Evolutionary conservation across 2,329 filamentous ascomycete species (phyloP), one percentile per base, ranked within the genome.

Genomic region (Huntiella savannae): DNA sequence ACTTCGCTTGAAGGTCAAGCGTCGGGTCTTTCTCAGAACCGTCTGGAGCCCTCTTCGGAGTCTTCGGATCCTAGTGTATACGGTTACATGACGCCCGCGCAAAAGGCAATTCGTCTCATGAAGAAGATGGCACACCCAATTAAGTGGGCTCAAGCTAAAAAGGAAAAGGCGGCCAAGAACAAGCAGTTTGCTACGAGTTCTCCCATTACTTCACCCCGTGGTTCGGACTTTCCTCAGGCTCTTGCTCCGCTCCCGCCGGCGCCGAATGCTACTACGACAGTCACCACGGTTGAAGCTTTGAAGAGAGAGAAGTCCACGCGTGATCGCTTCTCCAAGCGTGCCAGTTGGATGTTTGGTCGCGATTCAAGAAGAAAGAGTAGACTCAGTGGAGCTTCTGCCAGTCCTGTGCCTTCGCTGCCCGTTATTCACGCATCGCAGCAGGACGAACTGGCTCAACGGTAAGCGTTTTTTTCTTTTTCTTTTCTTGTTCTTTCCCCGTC

Each of bases 51-150:
- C 15, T 46, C 48, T 16, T 32, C 46, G 28, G 47, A 38, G 28
- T 49, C 44, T 5, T 49, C 48, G 4, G 48, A 47, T 11, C 48
- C 46, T 16, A 49, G 48, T 16, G 40, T 49, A 3, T 49, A 49
- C 28, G 48, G 48, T 5, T 49, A 49, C 44, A 49, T 49, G 48
- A 49, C 48, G 15, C 48, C 48, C 4, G 44, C 44, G 36, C 48
- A 49, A 33, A 49, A 49, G 48, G 44, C 40, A 22, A 41, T 49
- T 34, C 48, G 32, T n/a, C 28, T 49, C 6, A 35, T 49, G 35
- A 49, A 49, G 36, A 49, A 46, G 48, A 40, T 47, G 22, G 40
- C 39, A 8, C 48, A 49, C 40, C 48, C 48, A 12, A 33, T 38
- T 4, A 49, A 49, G 37, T 49, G 48, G 48, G 40, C 37, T 19